phyloP scores from a whole-genome alignment of 129 eudicot genomes.

The Ambrosia artemisiifolia region DNA sequence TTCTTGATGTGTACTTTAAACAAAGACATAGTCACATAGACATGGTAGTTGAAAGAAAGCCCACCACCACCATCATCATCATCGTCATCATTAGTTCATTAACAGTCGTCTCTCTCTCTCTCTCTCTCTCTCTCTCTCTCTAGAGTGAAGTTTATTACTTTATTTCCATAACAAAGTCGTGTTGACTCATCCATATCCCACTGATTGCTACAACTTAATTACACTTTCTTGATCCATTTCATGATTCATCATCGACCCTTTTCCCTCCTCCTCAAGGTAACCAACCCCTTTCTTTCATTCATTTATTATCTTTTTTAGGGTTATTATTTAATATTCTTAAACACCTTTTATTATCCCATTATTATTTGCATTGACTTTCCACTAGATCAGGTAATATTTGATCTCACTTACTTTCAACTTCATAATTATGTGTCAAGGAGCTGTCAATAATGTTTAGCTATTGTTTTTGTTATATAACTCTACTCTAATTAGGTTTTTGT shows the following conservation, averaged over 20 bases:
- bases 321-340: conserved; percentile 6
- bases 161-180: conserved; percentile 18
- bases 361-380: conserved; percentile 11
- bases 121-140: conserved; percentile 8
- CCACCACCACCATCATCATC: conserved; percentile 11
- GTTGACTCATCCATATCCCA: conserved; percentile 20
- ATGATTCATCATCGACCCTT: not conserved
- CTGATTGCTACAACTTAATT: conserved; percentile 18
- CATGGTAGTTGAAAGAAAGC: not conserved
- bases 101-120: conserved; percentile 13
- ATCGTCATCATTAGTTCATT: not conserved
- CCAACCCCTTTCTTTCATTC: not conserved
- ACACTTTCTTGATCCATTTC: conserved; percentile 1
- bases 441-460: not conserved
- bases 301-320: not conserved
- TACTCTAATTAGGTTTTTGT: not conserved
- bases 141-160: not conserved
- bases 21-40: no score
- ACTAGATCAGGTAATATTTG: not conserved
- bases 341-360: not conserved
- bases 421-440: not conserved
- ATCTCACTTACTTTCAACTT: conserved; percentile 9
- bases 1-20: no score
- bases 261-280: conserved; percentile 23
- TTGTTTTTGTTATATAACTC: not conserved